Percentiles rank a stretch among this genome's conserved stretches.
Conservation (phyloP, 2,329 filamentous ascomycete species). For the Epichloe scottii region DNA sequence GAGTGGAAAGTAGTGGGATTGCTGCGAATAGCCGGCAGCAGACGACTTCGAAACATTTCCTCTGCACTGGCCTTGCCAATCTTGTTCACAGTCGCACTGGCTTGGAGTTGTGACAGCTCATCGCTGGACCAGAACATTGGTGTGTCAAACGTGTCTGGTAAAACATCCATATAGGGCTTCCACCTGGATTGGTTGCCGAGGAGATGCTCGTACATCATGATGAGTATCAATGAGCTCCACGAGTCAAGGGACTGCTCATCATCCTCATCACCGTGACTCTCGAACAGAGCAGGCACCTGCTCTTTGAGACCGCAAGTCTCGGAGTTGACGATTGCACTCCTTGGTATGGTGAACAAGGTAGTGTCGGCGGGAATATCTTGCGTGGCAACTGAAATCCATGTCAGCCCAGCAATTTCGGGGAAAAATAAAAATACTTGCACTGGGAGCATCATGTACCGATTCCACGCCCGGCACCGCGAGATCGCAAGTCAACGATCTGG, state of each 20-base stretch:
- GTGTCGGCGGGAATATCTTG: constrained; percentile 61
- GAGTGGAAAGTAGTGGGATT: constrained; percentile 31
- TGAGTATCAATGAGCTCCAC: constrained; percentile 54
- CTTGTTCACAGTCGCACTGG: constrained; percentile 62
- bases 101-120: constrained; percentile 63
- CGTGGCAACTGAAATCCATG: constrained; percentile 45
- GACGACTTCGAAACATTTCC: constrained; percentile 45
- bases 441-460: constrained; percentile 27
- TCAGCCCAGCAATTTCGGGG: neutral
- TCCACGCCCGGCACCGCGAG: constrained; percentile 39
- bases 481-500: constrained; percentile 38
- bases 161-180: constrained; percentile 65
- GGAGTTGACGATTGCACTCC: constrained; percentile 55
- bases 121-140: constrained; percentile 76
- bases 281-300: constrained; percentile 43
- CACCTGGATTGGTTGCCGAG: constrained; percentile 51
- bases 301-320: constrained; percentile 57
- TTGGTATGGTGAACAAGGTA: constrained; percentile 69
- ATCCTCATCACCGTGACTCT: constrained; percentile 22
- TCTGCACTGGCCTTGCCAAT: constrained; percentile 66
- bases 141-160: constrained; percentile 64
- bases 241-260: constrained; percentile 31
- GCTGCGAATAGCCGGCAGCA: constrained; percentile 38
- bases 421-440: neutral
- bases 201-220: constrained; percentile 66